Evolutionary conservation across 2,329 filamentous ascomycete genomes (phyloP), one percentile per base, ranked within the genome.

Genomic region (Drechslerella dactyloides): DNA sequence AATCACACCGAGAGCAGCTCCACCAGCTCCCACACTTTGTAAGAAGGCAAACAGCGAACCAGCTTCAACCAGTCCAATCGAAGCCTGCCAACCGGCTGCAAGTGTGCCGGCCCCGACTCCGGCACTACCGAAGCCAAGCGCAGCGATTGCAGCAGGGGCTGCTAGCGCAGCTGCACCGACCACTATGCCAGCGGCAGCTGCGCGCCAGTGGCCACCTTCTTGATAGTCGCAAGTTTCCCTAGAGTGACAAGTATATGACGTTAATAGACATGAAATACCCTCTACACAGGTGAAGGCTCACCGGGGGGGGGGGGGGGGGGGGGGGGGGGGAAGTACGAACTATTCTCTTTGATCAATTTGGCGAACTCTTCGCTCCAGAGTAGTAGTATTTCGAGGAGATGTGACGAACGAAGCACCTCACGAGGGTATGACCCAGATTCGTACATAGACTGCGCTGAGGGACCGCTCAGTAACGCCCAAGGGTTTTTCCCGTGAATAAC

Each of bases 351-450:
- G 27, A 33, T 33, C 27, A 3, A 33, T 8, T 33, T 33, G 27
- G 27, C 58, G 54, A 58, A 69, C 48, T 69, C 65, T 58, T 37
- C 58, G 24, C 65, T 69, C 65, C 65, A 69, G 24, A 53, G 60
- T 0, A 53, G 51, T 15, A 69, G 24, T 13, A 69, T 59, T 3
- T 54, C 33, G 7, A 40, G 58, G 33, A 40, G 46, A 23, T 69
- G 44, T 10, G 33, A 21, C 19, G 63, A 52, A 3, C 30, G 37
- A 2, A 30, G 35, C 1, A 59, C 37, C 53, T 58, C 59, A n/a
- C 33, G 15, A n/a, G 65, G 65, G 24, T 63, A 69, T 2, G 48
- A 24, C 1, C 65, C 65, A 1, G 24, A 30, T 23, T 69, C 46
- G 24, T 63, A 69, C 15, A 58, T 6, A 3, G 10, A 40, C 17